These are phyloP conservation scores for Seminavis robusta DNA, from an alignment of 108 stramenopile species.

Conservation along the genomic window DNA sequence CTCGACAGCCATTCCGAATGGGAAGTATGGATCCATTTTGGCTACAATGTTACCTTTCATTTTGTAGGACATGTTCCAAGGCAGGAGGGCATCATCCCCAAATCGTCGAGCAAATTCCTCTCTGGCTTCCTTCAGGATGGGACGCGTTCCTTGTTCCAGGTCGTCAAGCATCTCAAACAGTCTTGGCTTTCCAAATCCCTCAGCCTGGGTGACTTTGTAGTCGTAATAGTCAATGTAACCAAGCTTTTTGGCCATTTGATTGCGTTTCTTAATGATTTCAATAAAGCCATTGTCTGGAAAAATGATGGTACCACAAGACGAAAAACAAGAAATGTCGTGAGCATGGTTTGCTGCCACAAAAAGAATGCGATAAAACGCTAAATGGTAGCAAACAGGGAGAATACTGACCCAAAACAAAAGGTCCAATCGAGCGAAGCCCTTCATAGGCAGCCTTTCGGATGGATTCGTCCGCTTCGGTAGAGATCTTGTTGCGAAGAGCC, in stretches of 20 bases:
- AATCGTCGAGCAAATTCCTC: slow-evolving; percentile 38
- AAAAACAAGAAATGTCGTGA: too few species aligned
- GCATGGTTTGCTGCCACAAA: too few species aligned
- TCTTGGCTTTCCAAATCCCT: slow-evolving; percentile 60
- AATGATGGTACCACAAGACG: too few species aligned
- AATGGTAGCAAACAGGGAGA: too few species aligned
- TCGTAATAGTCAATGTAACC: slow-evolving; percentile 69
- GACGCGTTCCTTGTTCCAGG: slow-evolving; percentile 53
- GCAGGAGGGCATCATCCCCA: slow-evolving; percentile 46
- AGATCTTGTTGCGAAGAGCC: slow-evolving; percentile 48
- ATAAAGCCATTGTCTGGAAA: slow-evolving; percentile 71
- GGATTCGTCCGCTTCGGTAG: slow-evolving; percentile 43
- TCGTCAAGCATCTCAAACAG: slow-evolving; percentile 70
- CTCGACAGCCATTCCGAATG: slow-evolving; percentile 56
- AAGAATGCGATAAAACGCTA: too few species aligned
- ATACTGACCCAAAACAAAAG: slow-evolving; percentile 49
- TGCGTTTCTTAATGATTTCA: slow-evolving; percentile 63
- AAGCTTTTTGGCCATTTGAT: slow-evolving; percentile 45
- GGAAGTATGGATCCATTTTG: slow-evolving; percentile 79
- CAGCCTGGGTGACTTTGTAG: slow-evolving; percentile 67
- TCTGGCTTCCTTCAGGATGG: slow-evolving; percentile 48
- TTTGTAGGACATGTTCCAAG: slow-evolving; percentile 56
- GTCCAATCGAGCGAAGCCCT: slow-evolving; percentile 61
- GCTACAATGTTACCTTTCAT: slow-evolving; percentile 62
- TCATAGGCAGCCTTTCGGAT: slow-evolving; percentile 60